A percentile compares a stretch with the other conserved stretches of the same genome.
phyloP scores from a whole-genome alignment of 768 basidiomycete genomes.

The Rhizopogon vesiculosus region DNA sequence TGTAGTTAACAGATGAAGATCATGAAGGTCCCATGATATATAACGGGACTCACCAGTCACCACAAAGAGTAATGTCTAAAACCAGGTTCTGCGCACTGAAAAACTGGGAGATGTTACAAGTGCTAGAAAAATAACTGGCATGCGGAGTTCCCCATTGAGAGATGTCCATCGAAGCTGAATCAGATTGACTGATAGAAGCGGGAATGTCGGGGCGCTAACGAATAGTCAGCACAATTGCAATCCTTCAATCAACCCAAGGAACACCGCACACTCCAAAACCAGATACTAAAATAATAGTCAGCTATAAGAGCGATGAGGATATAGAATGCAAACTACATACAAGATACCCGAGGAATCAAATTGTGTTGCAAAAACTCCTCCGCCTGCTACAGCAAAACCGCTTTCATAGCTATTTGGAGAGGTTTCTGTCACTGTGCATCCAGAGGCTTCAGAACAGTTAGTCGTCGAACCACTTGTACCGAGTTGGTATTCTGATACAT shows the following conservation, averaged over 20 bases:
- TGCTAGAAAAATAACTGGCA: slow-evolving; percentile 33
- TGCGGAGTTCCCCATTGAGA: slow-evolving; percentile 43
- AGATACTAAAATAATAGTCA: slow-evolving; percentile 30
- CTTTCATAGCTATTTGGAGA: slow-evolving; percentile 23
- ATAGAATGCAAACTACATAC: slow-evolving; percentile 24
- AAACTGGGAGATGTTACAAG: slow-evolving; percentile 40
- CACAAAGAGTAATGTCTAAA: slow-evolving; percentile 52
- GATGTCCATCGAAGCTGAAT: slow-evolving; percentile 30
- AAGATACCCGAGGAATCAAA: slow-evolving; percentile 55
- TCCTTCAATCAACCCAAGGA: background rate
- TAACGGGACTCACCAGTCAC: slow-evolving; percentile 35
- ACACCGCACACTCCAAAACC: slow-evolving; percentile 43
- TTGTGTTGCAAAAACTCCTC: slow-evolving; percentile 66
- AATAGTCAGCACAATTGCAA: slow-evolving; percentile 10
- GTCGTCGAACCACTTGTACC: slow-evolving; percentile 22
- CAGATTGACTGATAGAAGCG: slow-evolving; percentile 25
- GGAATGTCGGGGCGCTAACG: slow-evolving; percentile 34
- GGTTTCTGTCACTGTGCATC: slow-evolving; percentile 26
- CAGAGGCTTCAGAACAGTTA: slow-evolving; percentile 18
- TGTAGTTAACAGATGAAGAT: slow-evolving; percentile 14
- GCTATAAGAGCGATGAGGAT: background rate
- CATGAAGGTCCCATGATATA: background rate
- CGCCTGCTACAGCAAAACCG: slow-evolving; percentile 32
- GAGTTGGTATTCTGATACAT: slow-evolving; percentile 23
- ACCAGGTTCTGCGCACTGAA: slow-evolving; percentile 48